These are phyloP conservation scores for Carex myosuroides DNA, from an alignment of 176 grass and related monocot species.

Conservation along the genomic window DNA sequence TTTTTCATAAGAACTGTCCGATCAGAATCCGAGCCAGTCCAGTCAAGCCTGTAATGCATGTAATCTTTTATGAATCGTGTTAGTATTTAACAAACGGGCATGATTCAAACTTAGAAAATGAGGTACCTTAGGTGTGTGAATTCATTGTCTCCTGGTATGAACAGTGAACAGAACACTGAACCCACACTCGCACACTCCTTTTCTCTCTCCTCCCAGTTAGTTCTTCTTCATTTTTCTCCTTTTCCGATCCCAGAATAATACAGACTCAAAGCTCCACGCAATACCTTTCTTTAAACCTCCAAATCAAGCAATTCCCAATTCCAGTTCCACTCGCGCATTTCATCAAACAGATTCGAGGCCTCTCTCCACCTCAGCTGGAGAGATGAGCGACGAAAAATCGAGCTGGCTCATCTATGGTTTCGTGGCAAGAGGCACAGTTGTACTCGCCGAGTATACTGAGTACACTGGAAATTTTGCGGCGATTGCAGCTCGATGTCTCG, in stretches of 20 bases:
- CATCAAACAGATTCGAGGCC: constrained; percentile 8
- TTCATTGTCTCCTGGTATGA: not conserved
- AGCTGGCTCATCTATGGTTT: constrained; percentile 91
- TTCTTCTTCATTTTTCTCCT: constrained; percentile 8
- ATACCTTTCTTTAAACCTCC: not conserved
- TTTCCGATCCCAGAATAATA: constrained; percentile 21
- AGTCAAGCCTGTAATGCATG: too few relatives aligned
- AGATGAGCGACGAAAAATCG: constrained; percentile 22
- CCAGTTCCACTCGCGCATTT: not conserved
- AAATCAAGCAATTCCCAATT: constrained; percentile 20
- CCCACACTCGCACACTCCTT: not conserved
- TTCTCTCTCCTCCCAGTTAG: not conserved
- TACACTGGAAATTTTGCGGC: constrained; percentile 90
- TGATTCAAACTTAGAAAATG: too few relatives aligned
- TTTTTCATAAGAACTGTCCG: too few relatives aligned
- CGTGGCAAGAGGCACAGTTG: constrained; percentile 81
- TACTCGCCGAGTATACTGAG: constrained; percentile 90
- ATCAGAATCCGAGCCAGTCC: too few relatives aligned
- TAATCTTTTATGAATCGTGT: too few relatives aligned
- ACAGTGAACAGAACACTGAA: not conserved
- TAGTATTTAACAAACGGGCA: too few relatives aligned
- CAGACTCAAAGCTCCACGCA: constrained; percentile 4
- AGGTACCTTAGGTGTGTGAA: too few relatives aligned
- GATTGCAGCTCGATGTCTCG: constrained; percentile 72
- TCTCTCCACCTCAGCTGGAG: not conserved